phyloP scores from a whole-genome alignment of 208 protist species.

The Spongospora subterranea region DNA sequence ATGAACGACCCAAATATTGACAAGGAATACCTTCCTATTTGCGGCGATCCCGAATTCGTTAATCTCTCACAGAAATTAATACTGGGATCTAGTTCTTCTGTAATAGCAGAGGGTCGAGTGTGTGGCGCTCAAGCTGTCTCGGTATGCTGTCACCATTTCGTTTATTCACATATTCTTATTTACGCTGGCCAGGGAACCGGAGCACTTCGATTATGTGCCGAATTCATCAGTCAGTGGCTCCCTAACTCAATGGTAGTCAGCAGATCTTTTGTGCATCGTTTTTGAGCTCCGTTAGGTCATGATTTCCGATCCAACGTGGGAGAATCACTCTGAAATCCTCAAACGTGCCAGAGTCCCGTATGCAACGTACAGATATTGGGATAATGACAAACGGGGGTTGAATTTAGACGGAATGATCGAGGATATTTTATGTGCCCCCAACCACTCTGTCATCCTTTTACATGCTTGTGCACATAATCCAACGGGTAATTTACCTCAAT shows the following conservation, averaged over 20 bases:
- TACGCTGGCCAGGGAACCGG: background rate
- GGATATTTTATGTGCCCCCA: constrained; percentile 57
- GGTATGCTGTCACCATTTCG: background rate
- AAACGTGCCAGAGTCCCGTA: constrained; percentile 42
- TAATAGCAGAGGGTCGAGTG: constrained; percentile 64
- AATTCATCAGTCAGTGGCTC: constrained; percentile 32
- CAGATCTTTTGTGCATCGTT: background rate
- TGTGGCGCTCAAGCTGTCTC: constrained; percentile 68
- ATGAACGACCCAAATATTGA: constrained; percentile 72
- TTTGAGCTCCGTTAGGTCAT: constrained; percentile 36
- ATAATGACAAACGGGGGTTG: constrained; percentile 58
- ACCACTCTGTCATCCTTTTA: constrained; percentile 89
- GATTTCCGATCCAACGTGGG: constrained; percentile 67
- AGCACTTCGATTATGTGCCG: background rate
- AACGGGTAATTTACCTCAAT: constrained; percentile 74
- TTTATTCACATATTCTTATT: background rate
- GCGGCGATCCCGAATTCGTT: constrained; percentile 49
- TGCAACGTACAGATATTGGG: constrained; percentile 63
- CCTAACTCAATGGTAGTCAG: background rate
- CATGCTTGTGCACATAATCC: constrained; percentile 98
- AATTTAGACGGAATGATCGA: constrained; percentile 67
- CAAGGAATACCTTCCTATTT: constrained; percentile 93
- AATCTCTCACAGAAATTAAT: constrained; percentile 60
- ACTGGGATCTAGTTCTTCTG: constrained; percentile 71
- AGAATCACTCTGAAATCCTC: constrained; percentile 78